Evolutionary conservation across 2,329 filamentous ascomycete genomes (phyloP), one percentile per base, ranked within the genome.

Genomic region (Aspergillus sp.): DNA sequence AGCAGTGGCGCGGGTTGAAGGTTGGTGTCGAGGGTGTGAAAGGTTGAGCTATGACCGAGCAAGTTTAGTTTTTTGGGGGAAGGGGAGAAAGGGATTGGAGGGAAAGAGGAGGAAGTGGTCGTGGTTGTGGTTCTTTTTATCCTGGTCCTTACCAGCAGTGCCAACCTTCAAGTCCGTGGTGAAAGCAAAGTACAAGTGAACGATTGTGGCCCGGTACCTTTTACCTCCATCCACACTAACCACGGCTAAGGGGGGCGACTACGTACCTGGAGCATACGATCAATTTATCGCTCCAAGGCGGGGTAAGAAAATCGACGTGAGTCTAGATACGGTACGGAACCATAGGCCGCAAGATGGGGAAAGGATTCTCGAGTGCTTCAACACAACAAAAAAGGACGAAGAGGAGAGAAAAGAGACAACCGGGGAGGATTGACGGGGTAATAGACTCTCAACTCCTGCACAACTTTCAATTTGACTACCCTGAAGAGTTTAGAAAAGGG

Each of bases 1-100:
- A 63, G 60, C 62, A 67, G 67, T 69, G 67, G 65, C 67, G 66
- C 65, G 61, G 64, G 60, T 50, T 60, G 52, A 59, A 60, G 6
- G 32, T 36, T 15, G 32, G 32, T 13, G 30, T 36, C 30, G 12
- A 36, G 32, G 12, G 32, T 36, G 39, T n/a, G n/a, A 12, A 13
- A 45, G 38, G 23, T 45, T 45, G 50, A 41, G 48, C 58, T 63
- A 55, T 50, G 55, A 54, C 61, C 38, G 62, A 61, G 59, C 55
- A 41, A 59, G 56, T 60, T 59, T 57, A 52, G 32, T 58, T 43
- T 36, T 36, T 7, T 25, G 23, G 23, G 23, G 25, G 25, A 23
- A 23, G 25, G 6, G 1, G 2, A 28, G 32, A 4, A 10, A 13
- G 48, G 49, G 50, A 48, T 49, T 25, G 21, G 45, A 36, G 32